Conservation (phyloP, 2,329 filamentous ascomycete species). For the Cladobotryum mycophilum region DNA sequence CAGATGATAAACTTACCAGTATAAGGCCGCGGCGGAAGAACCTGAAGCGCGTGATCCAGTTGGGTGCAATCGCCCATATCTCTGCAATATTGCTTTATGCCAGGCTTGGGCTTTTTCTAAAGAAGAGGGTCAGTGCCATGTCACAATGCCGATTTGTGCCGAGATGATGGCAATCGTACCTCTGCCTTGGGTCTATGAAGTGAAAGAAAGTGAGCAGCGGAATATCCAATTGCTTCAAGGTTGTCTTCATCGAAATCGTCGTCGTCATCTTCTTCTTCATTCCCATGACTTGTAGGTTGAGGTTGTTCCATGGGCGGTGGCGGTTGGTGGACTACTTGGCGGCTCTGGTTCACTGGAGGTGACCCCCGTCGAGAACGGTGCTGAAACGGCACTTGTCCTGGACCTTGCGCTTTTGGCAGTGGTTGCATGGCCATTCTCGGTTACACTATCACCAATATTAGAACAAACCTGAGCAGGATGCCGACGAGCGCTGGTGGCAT, state of each 20-base stretch:
- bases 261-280: slow-evolving; percentile 16
- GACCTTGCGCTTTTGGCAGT: slow-evolving; percentile 35
- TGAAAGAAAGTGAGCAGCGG: slow-evolving; percentile 26
- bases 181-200: not conserved
- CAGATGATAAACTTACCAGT: slow-evolving; percentile 22
- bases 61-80: slow-evolving; percentile 20
- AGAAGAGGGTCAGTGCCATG: not conserved
- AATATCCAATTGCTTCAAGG: slow-evolving; percentile 32
- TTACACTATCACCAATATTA: slow-evolving; percentile 26
- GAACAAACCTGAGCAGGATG: not conserved
- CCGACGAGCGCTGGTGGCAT: too few relatives aligned
- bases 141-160: not conserved
- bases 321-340: not conserved
- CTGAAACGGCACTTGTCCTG: slow-evolving; percentile 29
- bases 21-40: slow-evolving; percentile 28
- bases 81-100: slow-evolving; percentile 15
- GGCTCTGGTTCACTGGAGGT: not conserved
- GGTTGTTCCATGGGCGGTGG: slow-evolving; percentile 11
- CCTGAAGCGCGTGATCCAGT: slow-evolving; percentile 25
- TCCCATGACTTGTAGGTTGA: slow-evolving; percentile 13
- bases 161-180: slow-evolving; percentile 1
- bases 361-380: slow-evolving; percentile 7
- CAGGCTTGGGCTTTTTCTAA: slow-evolving; percentile 15
- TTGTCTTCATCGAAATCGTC: slow-evolving; percentile 20
- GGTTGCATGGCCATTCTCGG: slow-evolving; percentile 34